Conservation (phyloP, 768 basidiomycete genomes). For the Boletus reticulatus region DNA sequence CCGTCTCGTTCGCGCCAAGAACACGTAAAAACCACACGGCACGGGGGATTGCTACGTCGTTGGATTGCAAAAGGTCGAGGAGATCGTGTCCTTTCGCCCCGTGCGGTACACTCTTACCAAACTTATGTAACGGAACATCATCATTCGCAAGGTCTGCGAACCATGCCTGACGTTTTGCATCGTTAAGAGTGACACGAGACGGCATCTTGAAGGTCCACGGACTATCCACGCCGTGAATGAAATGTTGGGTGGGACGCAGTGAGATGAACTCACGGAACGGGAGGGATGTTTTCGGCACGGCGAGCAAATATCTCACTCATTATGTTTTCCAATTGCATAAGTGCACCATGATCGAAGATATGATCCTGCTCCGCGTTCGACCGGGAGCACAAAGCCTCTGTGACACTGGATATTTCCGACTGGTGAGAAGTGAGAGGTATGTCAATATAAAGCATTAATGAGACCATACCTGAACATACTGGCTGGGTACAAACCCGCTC, state of each 20-base stretch:
- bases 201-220: constrained; percentile 75
- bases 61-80: constrained; percentile 71
- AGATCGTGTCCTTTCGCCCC: constrained; percentile 84
- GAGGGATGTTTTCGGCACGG: constrained; percentile 51
- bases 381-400: constrained; percentile 13
- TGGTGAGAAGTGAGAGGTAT: constrained; percentile 3
- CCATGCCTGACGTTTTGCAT: constrained; percentile 78
- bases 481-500: constrained; percentile 55
- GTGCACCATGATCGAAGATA: constrained; percentile 48
- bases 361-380: constrained; percentile 36
- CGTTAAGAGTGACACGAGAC: constrained; percentile 77
- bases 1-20: constrained; percentile 85
- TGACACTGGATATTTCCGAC: constrained; percentile 22
- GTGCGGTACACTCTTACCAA: constrained; percentile 84
- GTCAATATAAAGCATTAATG: neutral
- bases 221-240: constrained; percentile 24
- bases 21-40: constrained; percentile 89
- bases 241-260: neutral
- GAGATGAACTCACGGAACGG: constrained; percentile 56
- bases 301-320: constrained; percentile 75
- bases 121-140: constrained; percentile 73
- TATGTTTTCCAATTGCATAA: constrained; percentile 65
- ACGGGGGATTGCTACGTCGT: constrained; percentile 74
- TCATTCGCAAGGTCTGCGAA: constrained; percentile 81
- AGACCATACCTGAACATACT: constrained; percentile 55